Conservation (phyloP, 2,329 filamentous ascomycete species). For the Aspergillus quadricinctus region DNA sequence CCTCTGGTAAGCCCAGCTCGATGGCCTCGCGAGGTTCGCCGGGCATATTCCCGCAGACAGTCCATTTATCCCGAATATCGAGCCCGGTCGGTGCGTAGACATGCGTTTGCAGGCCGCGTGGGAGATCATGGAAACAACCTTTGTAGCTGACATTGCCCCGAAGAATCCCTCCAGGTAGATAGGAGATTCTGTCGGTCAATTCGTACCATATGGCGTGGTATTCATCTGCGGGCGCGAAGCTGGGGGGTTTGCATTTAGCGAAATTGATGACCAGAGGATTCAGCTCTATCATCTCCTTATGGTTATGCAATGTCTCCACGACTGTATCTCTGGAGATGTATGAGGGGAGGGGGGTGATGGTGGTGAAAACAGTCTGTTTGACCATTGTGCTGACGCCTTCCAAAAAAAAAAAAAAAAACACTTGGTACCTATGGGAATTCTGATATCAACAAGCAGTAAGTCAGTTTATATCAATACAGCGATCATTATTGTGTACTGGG, state of each 20-base stretch:
- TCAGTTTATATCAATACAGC: not conserved
- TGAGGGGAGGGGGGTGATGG: constrained; percentile 70
- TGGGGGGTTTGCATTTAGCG: constrained; percentile 62
- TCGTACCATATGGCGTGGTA: constrained; percentile 71
- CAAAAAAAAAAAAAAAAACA: not conserved
- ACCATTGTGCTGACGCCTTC: constrained; percentile 49
- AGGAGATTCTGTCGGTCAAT: constrained; percentile 71
- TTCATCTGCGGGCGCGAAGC: constrained; percentile 66
- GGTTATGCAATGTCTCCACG: constrained; percentile 70
- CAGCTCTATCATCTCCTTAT: constrained; percentile 79
- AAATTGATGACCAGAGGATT: constrained; percentile 77
- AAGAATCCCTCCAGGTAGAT: constrained; percentile 63
- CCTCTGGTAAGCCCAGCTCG: constrained; percentile 60
- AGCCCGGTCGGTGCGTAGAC: constrained; percentile 78
- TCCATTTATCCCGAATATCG: constrained; percentile 75
- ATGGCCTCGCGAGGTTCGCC: constrained; percentile 63
- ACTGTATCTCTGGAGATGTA: constrained; percentile 66
- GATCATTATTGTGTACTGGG: not conserved
- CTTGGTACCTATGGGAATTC: not conserved
- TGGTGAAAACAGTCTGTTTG: constrained; percentile 69
- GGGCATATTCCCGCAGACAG: constrained; percentile 64
- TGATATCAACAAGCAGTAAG: not conserved
- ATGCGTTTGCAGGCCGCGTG: constrained; percentile 73
- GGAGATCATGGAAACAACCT: constrained; percentile 72
- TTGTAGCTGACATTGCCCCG: constrained; percentile 71